Conservation (phyloP, 768 basidiomycete species). For the Coprinellus aureogranulatus region DNA sequence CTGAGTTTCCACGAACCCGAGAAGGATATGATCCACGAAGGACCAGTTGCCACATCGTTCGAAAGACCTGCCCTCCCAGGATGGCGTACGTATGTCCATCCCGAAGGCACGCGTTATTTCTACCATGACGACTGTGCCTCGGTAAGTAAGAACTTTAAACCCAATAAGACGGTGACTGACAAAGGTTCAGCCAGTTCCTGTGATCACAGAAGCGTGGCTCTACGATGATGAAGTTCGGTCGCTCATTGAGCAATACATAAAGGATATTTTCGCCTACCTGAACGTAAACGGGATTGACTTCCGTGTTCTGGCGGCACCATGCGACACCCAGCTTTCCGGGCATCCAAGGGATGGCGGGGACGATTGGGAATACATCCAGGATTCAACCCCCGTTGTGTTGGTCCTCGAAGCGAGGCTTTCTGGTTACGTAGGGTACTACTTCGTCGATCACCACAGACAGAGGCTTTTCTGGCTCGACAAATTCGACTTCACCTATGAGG, state of each 20-base stretch:
- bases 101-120: constrained; percentile 27
- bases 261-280: constrained; percentile 15
- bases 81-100: constrained; percentile 15
- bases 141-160: constrained; percentile 4
- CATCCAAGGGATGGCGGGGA: neutral
- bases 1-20: too few relatives aligned
- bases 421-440: constrained; percentile 42
- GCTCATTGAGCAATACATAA: constrained; percentile 15
- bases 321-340: neutral
- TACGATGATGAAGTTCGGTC: constrained; percentile 11
- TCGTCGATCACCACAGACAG: constrained; percentile 43
- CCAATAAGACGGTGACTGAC: neutral
- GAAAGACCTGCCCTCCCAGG: neutral
- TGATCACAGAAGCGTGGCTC: constrained; percentile 27
- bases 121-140: constrained; percentile 7
- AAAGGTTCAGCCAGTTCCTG: constrained; percentile 12
- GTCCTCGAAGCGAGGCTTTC: constrained; percentile 18
- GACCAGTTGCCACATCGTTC: neutral
- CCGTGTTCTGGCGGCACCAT: neutral
- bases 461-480: constrained; percentile 54
- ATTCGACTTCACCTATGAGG: constrained; percentile 32
- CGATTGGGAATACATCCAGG: neutral
- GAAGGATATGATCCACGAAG: neutral
- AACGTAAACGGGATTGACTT: constrained; percentile 7
- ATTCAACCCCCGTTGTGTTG: constrained; percentile 4